Base-by-base conservation (phyloP, 2,329 filamentous ascomycete genomes). In the Calonectria honghensis region DNA sequence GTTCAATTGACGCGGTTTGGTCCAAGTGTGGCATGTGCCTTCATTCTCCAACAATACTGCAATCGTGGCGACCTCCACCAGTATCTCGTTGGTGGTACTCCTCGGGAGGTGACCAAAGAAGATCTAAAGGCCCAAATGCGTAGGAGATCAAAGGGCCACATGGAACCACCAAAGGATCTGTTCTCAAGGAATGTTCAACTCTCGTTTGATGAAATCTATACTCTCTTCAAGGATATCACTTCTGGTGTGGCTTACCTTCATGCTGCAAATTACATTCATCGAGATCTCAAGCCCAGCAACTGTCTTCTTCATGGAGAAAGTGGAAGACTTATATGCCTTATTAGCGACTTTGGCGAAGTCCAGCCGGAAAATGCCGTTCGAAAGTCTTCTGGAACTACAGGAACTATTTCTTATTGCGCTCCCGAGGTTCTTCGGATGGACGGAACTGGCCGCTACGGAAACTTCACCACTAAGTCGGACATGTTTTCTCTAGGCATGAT, bases 401-500 rank as follows among this genome's bases (percentile, higher is more conserved):
- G 97, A 1, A 99, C 97, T 0, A 97, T 99, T 59, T 98, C 96
- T 0, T 99, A 98, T 84, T 99, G 97, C 84, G 97, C 97, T 0
- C 97, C 97, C 0, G 97, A 99, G 84, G 97, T 99, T 0, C 87
- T 99, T 37, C 92, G 91, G 66, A 90, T 91, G 78, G 93, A 92
- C 72, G 85, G 90, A 0, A 89, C 89, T 35, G 96, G 96, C 0
- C 90, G 90, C 0, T 96, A 95, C 79, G 96, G 94, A 10, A 98
- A 98, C 82, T 99, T 99, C 81, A 98, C 96, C 0, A 96, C 95
- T 32, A 99, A 98, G 82, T 98, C 96, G 0, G 97, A 99, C 82
- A 94, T 99, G n/a, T 99, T 99, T 85, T 98, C 96, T 1, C 88
- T 99, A 0, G 97, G 97, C 64, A 98, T 99, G 96, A 98, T 98